phyloP scores from a whole-genome alignment of 1,139 yeast species.

The Oligophagozyma castellii region DNA sequence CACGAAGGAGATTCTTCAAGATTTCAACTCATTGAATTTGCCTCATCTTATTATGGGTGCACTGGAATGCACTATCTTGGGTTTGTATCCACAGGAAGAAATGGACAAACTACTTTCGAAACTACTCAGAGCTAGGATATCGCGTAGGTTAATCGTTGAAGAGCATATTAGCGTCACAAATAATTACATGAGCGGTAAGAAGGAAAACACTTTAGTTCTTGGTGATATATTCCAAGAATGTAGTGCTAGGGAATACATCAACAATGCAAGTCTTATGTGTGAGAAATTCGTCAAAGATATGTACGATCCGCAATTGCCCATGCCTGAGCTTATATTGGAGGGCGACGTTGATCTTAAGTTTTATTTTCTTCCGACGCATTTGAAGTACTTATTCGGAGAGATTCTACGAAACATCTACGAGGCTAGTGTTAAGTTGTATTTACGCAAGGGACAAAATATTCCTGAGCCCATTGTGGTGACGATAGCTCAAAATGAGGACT shows the following conservation, averaged over 20 bases:
- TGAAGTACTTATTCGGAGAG: slow-evolving; percentile 78
- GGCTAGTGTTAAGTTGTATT: slow-evolving; percentile 46
- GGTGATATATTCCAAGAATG: slow-evolving; percentile 81
- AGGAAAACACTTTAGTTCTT: slow-evolving; percentile 36
- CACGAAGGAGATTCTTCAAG: slow-evolving; percentile 47
- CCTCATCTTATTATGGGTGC: slow-evolving; percentile 93
- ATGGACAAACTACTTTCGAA: slow-evolving; percentile 65
- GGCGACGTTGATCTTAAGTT: slow-evolving; percentile 50
- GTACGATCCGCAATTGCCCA: slow-evolving; percentile 39
- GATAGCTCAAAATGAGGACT: slow-evolving; percentile 50
- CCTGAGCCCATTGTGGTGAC: slow-evolving; percentile 55
- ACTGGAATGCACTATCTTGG: slow-evolving; percentile 58
- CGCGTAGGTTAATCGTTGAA: slow-evolving; percentile 80
- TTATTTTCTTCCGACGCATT: slow-evolving; percentile 75
- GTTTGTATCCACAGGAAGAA: slow-evolving; percentile 44
- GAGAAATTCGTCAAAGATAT: slow-evolving; percentile 34
- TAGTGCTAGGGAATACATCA: slow-evolving; percentile 56
- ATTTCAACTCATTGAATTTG: slow-evolving; percentile 64
- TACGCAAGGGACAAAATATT: slow-evolving; percentile 23
- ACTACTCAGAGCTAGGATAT: slow-evolving; percentile 70
- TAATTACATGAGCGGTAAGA: slow-evolving; percentile 33
- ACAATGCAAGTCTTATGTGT: slow-evolving; percentile 30
- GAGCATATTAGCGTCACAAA: slow-evolving; percentile 74
- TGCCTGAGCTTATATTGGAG: slow-evolving; percentile 66
- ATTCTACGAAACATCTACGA: slow-evolving; percentile 73